Evolutionary conservation across 1,139 yeast species (phyloP), one percentile per base, ranked within the genome.

Genomic region (Candida pseudoviswanathii): DNA sequence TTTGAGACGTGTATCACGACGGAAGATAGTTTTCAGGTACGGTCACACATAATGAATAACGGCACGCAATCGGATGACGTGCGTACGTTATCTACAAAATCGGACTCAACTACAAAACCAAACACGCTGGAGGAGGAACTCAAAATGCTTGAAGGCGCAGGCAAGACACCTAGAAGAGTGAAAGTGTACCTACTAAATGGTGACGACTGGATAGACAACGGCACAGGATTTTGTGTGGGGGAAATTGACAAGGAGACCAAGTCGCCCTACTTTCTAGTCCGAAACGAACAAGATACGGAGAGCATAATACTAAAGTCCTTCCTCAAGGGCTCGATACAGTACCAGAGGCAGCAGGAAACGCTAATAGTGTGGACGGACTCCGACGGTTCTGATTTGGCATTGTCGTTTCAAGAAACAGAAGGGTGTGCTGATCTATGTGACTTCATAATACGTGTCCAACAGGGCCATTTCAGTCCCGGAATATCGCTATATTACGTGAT

Each of bases 331-430:
- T 70, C 81, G 32, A 86, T 85, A 2, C 96, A 89, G 59, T 92
- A 88, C 64, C 98, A 92, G 65, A 79, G 96, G 60, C 97, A 92
- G 63, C 98, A 94, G 63, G 97, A 91, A 54, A 91, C 97, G 0
- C 73, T 94, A 46, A 89, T 94, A 22, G 97, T 94, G 22, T 94
- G 99, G 98, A 89, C 96, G 5, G 96, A 90, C 61, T 66, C 75
- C 6, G 76, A 80, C 22, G 94, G 94, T 3, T 81, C 81, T 51
- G 97, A 91, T 64, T 81, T 91, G 57, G 98, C 98, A 4, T 73
- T 94, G 40, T 88, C 96, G 47, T 94, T 94, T 67, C 97, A 94
- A 65, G 98, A 91, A 62, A 84, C 89, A 38, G 89, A 86, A 46
- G 98, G 98, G 0, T 94, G 99, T 65, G 81, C 89, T 11, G 82